Base-by-base conservation (phyloP, 441 rosid species). In the Hypseocharis bilobata region DNA sequence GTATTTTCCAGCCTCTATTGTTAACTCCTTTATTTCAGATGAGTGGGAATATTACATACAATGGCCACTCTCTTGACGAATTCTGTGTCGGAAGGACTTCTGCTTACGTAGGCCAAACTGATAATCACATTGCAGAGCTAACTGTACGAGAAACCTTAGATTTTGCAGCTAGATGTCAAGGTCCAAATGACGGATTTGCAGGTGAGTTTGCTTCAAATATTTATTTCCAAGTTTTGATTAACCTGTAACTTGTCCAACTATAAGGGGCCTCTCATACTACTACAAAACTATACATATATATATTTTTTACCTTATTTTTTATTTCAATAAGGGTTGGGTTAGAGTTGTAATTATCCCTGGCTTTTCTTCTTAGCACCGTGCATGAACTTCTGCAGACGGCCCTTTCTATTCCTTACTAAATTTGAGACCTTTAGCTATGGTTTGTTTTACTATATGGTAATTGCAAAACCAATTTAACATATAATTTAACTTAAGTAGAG, bases 61-160 rank as follows among this genome's bases (percentile, higher is more conserved):
- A 90, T 56, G 98, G 96, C 28, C 77, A 82, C 19, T 77, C 70
- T 49, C 78, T 93, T 61, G 47, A 82, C 30, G 84, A 88, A 49
- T 93, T 93, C 62, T 72, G 77, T 29, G 97, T 90, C 17, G 82
- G 78, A 76, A 90, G 97, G 71, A 88, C 96, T 70, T 81, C 97
- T 58, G 96, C 97, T 20, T 93, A 93, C 76, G 90, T 85, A 64
- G 81, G 98, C 69, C 98, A 90, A 81, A 87, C 92, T 20, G 98
- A 90, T 72, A 85, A 84, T 66, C 98, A 93, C 81, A 85, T 88
- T 67, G 91, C 89, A 7, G 97, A 93, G 78, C 85, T 88, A 58
- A 93, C 96, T 54, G 97, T 93, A 14, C 85, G 96, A 58, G 98
- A 93, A 80, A 93, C 96, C 3, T 80, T 92, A 26, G 98, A 93